Evolutionary conservation across 257 asterid genomes (phyloP), one percentile per base, ranked within the genome.

Genomic region (Striga asiatica): DNA sequence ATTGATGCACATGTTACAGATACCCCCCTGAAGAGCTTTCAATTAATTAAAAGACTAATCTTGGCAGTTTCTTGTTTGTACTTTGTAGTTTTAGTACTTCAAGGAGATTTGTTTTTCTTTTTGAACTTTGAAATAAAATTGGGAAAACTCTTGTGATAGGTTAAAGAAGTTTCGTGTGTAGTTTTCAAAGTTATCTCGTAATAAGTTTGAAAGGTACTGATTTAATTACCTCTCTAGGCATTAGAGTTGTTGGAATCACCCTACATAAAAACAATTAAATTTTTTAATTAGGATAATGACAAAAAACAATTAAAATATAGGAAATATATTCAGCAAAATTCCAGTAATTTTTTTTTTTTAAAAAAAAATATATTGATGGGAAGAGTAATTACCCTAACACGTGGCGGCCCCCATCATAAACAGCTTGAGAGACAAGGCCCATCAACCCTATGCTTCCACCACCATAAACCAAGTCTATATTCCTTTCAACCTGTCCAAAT

Each of bases 181-280:
- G n/a, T n/a, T n/a, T n/a, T n/a, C n/a, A n/a, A n/a, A n/a, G n/a
- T n/a, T n/a, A n/a, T n/a, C n/a, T n/a, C n/a, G n/a, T n/a, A n/a
- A n/a, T n/a, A n/a, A n/a, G 2, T 0, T 32, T 6, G 7, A 32
- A 32, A 2, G 8, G 38, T 32, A 32, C 8, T 0, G 8, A 32
- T 6, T 32, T 2, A 43, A 32, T 74, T 82, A 89, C 97, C 97
- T 89, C 97, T 79, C 78, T 83, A n/a, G 94, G 97, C 97, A 89
- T 85, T 12, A 89, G 76, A 14, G 85, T 81, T 66, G 49, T 85
- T 20, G 97, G 97, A 62, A 89, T 89, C 56, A 89, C 94, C 52
- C 97, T 89, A 88, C 76, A 59, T 2, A n/a, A 38, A 48, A 5
- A 32, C 4, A 6, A 52, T 25, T 9, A 9, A 10, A 8, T 3